phyloP scores from a whole-genome alignment of 1,139 yeast genomes.

The Suhomyces wounanorum region DNA sequence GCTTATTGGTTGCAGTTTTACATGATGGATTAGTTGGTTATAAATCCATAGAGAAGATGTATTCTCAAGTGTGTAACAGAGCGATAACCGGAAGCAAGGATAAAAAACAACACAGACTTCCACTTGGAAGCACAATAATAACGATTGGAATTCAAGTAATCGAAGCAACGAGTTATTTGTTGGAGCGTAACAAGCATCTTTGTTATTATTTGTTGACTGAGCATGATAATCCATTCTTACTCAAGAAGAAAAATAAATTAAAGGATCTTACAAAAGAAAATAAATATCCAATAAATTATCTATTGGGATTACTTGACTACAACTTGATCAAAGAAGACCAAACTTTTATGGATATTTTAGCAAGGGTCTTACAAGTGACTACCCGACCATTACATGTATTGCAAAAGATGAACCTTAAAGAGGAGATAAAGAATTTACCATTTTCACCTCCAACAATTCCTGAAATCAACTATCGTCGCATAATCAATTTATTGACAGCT shows the following conservation, averaged over 20 bases:
- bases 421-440: conserved; percentile 24
- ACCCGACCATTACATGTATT: conserved; percentile 68
- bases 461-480: conserved; percentile 58
- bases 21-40: conserved; percentile 73
- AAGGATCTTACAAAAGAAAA: conserved; percentile 46
- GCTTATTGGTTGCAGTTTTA: conserved; percentile 64
- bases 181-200: conserved; percentile 69
- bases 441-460: conserved; percentile 67
- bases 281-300: conserved; percentile 71
- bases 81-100: conserved; percentile 17
- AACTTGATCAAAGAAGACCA: conserved; percentile 69
- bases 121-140: conserved; percentile 66
- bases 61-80: conserved; percentile 51
- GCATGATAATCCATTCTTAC: conserved; percentile 63
- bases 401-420: conserved; percentile 28
- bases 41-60: conserved; percentile 65
- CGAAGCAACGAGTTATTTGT: conserved; percentile 71
- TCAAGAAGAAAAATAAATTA: conserved; percentile 46
- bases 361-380: conserved; percentile 73
- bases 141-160: conserved; percentile 76
- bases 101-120: conserved; percentile 39
- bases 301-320: conserved; percentile 65
- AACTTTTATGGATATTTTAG: conserved; percentile 72
- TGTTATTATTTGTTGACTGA: conserved; percentile 79
- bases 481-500: conserved; percentile 72